These are phyloP conservation scores for Thielaviopsis musarum DNA, from an alignment of 2,329 filamentous ascomycete species.

Conservation along the genomic window DNA sequence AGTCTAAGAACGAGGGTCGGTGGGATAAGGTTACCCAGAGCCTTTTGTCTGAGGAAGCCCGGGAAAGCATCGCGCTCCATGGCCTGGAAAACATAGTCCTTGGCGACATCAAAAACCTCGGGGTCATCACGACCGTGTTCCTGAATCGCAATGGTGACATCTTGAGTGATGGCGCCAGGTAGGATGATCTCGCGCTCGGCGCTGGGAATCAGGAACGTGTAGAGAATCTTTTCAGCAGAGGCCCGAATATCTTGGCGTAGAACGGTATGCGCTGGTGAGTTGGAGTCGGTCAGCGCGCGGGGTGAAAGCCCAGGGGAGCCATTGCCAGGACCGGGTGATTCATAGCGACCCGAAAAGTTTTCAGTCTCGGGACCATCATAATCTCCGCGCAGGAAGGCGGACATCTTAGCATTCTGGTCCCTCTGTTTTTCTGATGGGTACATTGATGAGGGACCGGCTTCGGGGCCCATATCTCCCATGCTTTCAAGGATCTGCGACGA, in stretches of 20 bases:
- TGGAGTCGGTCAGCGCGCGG: conserved; percentile 52
- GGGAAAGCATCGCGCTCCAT: conserved; percentile 99
- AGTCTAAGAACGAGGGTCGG: conserved; percentile 74
- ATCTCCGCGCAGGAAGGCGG: conserved; percentile 66
- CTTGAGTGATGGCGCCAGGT: conserved; percentile 68
- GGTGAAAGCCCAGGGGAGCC: conserved; percentile 36
- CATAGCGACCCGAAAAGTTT: conserved; percentile 22
- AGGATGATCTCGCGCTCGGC: conserved; percentile 92
- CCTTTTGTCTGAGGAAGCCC: conserved; percentile 86
- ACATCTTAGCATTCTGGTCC: conserved; percentile 77
- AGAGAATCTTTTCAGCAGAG: conserved; percentile 96
- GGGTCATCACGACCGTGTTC: conserved; percentile 85
- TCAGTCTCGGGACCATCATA: conserved; percentile 16
- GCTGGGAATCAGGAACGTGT: conserved; percentile 88
- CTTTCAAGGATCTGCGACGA: conserved; percentile 67
- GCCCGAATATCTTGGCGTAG: conserved; percentile 79
- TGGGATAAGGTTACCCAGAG: conserved; percentile 86
- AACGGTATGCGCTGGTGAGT: conserved; percentile 69
- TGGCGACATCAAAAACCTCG: conserved; percentile 91
- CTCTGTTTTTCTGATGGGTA: conserved; percentile 54
- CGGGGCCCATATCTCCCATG: conserved; percentile 47
- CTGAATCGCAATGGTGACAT: conserved; percentile 79
- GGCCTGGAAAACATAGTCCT: conserved; percentile 98
- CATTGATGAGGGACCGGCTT: conserved; percentile 42
- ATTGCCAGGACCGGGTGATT: conserved; percentile 37